These are phyloP conservation scores for Blastobotrys parvus DNA, from an alignment of 805 yeast genomes.

Conservation along the genomic window DNA sequence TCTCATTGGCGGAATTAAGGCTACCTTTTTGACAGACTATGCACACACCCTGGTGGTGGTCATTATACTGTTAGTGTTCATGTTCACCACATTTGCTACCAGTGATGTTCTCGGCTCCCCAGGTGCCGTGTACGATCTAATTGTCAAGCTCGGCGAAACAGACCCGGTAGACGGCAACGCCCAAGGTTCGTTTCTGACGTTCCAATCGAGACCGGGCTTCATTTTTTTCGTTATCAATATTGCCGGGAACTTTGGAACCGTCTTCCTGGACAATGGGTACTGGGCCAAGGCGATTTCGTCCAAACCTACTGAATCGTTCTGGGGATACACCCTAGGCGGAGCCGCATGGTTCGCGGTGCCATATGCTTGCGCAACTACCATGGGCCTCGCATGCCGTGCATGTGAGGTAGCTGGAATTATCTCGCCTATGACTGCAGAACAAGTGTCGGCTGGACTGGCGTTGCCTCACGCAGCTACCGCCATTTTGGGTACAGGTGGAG, in stretches of 20 bases:
- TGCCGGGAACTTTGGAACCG: conserved; percentile 87
- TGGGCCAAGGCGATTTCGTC: conserved; percentile 87
- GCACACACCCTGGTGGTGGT: conserved; percentile 74
- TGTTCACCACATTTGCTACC: conserved; percentile 72
- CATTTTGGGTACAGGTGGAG: conserved; percentile 80
- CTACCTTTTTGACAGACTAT: conserved; percentile 74
- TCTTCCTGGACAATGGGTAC: conserved; percentile 78
- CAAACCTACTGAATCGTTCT: conserved; percentile 72
- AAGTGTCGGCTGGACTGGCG: conserved; percentile 68
- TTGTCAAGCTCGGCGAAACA: conserved; percentile 45
- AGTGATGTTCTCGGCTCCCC: conserved; percentile 71
- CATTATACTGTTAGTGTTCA: conserved; percentile 70
- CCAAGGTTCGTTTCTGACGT: conserved; percentile 80
- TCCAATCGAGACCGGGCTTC: conserved; percentile 80
- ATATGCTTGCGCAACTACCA: conserved; percentile 67
- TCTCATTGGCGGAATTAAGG: conserved; percentile 72
- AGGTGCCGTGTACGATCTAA: conserved; percentile 63
- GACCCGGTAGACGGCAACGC: conserved; percentile 74
- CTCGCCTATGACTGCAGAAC: conserved; percentile 45
- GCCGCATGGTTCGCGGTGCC: conserved; percentile 90
- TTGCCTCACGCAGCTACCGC: conserved; percentile 73
- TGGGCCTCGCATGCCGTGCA: conserved; percentile 66
- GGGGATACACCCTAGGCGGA: conserved; percentile 85
- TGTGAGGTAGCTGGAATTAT: conserved; percentile 43
- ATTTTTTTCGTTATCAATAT: conserved; percentile 82